phyloP scores from a whole-genome alignment of 2,329 filamentous ascomycete species.

The Pseudogymnoascus sp. region DNA sequence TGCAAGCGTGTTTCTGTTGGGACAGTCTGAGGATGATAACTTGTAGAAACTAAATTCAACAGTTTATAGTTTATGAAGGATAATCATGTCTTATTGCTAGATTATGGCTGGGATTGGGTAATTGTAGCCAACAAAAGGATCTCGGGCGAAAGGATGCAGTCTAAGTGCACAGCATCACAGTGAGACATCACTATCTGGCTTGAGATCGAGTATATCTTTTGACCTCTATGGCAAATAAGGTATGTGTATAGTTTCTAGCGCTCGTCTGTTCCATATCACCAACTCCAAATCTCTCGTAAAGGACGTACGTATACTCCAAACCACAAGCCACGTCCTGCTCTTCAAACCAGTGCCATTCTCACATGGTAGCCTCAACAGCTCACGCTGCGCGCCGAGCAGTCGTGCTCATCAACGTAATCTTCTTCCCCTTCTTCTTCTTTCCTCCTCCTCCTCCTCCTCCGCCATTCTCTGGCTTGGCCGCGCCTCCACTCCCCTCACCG shows the following conservation, averaged over 20 bases:
- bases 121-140: neutral
- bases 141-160: neutral
- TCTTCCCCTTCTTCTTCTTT: conserved; percentile 66
- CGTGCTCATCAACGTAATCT: conserved; percentile 66
- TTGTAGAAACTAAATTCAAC: neutral
- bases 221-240: neutral
- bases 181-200: neutral
- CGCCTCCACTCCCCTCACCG: conserved; percentile 24
- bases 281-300: neutral
- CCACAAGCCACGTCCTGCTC: neutral
- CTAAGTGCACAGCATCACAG: neutral
- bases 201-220: neutral
- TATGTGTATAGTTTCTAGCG: neutral
- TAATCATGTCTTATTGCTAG: neutral
- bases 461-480: conserved; percentile 13
- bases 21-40: neutral
- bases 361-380: conserved; percentile 1
- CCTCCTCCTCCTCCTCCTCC: conserved; percentile 22
- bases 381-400: conserved; percentile 33
- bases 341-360: neutral
- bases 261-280: neutral
- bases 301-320: neutral
- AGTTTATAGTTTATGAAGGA: neutral
- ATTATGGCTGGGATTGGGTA: neutral
- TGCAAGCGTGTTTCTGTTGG: neutral